A percentile compares a stretch with the other conserved stretches of the same genome.
Conservation (phyloP, 805 yeast species). For the Torulaspora indica region DNA sequence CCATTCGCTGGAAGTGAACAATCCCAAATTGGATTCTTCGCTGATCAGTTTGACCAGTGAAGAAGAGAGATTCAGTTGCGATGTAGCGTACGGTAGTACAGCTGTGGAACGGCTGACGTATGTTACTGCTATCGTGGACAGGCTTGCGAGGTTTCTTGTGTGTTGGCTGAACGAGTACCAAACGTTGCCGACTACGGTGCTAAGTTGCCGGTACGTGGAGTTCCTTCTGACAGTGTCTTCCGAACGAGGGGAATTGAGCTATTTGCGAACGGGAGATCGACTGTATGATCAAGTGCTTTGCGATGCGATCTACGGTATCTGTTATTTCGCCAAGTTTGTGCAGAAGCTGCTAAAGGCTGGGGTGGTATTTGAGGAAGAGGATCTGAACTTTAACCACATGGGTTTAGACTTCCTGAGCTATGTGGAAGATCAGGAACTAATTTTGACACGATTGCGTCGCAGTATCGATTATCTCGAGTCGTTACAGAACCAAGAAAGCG, state of each 20-base stretch:
- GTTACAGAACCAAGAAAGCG: neutral
- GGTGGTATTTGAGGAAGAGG: slow-evolving; percentile 73
- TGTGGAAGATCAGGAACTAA: slow-evolving; percentile 19
- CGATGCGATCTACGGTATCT: slow-evolving; percentile 48
- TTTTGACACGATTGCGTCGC: slow-evolving; percentile 31
- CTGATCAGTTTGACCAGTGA: slow-evolving; percentile 44
- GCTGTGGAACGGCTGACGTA: slow-evolving; percentile 37
- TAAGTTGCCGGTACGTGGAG: slow-evolving; percentile 72
- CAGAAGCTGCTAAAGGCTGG: slow-evolving; percentile 48
- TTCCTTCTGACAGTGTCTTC: slow-evolving; percentile 44
- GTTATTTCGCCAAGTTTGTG: slow-evolving; percentile 48
- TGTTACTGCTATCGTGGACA: slow-evolving; percentile 50
- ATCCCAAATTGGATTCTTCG: slow-evolving; percentile 73
- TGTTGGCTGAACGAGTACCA: slow-evolving; percentile 72
- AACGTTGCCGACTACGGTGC: slow-evolving; percentile 66
- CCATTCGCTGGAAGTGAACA: slow-evolving; percentile 75
- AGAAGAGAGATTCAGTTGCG: slow-evolving; percentile 47
- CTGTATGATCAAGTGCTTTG: slow-evolving; percentile 50
- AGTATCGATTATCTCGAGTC: slow-evolving; percentile 29
- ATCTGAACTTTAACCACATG: slow-evolving; percentile 60
- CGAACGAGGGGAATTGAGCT: slow-evolving; percentile 15
- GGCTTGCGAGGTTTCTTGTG: slow-evolving; percentile 50
- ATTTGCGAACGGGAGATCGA: slow-evolving; percentile 23
- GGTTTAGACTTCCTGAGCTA: slow-evolving; percentile 43
- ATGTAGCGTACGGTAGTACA: slow-evolving; percentile 18